Conservation (phyloP, 371 early-diverging fungal species). For the Mucor racemosus region DNA sequence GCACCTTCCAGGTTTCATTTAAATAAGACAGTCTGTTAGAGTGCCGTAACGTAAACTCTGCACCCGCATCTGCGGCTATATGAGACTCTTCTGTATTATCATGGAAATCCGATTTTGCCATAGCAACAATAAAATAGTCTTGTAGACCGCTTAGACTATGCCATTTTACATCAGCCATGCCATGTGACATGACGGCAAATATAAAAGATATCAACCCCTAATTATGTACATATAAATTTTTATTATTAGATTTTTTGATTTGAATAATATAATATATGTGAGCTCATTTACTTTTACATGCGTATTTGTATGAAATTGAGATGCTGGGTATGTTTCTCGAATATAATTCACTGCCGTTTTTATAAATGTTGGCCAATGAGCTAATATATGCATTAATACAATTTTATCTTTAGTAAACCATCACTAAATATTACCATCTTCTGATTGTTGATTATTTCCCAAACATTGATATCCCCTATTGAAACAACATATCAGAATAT, state of each 20-base stretch:
- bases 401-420: not conserved
- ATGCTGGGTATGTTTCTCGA: constrained; percentile 39
- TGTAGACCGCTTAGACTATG: constrained; percentile 73
- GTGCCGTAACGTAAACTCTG: constrained; percentile 75
- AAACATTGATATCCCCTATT: constrained; percentile 65
- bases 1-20: constrained; percentile 74
- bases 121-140: constrained; percentile 72
- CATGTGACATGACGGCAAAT: constrained; percentile 84
- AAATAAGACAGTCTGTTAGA: constrained; percentile 50
- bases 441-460: constrained; percentile 50
- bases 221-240: no score
- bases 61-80: constrained; percentile 78
- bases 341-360: constrained; percentile 67
- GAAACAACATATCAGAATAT: constrained; percentile 4
- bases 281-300: constrained; percentile 40
- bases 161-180: constrained; percentile 84
- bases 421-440: constrained; percentile 45
- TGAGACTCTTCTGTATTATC: constrained; percentile 70
- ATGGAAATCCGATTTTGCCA: constrained; percentile 69
- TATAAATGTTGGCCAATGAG: constrained; percentile 88
- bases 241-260: not conserved
- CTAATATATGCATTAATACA: constrained; percentile 35
- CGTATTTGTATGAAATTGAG: constrained; percentile 20
- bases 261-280: not conserved
- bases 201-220: constrained; percentile 77